These are phyloP conservation scores for Claviceps quebecensis DNA, from an alignment of 2,329 filamentous ascomycete species.

Conservation along the genomic window DNA sequence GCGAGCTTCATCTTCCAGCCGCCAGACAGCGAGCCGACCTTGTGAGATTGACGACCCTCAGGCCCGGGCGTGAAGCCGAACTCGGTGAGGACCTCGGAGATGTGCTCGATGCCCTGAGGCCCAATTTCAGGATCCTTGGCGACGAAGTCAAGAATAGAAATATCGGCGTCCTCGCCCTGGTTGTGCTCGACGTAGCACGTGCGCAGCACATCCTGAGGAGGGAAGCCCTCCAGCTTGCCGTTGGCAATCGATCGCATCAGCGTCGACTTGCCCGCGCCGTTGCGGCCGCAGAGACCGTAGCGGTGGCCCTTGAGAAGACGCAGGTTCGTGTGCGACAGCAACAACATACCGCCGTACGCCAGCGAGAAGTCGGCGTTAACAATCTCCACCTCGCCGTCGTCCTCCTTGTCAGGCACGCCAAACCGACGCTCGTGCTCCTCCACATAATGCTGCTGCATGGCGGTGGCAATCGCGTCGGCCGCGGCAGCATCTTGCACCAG, in stretches of 20 bases:
- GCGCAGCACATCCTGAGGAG: slow-evolving; percentile 76
- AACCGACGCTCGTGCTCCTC: slow-evolving; percentile 80
- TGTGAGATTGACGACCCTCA: slow-evolving; percentile 75
- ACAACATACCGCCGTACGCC: slow-evolving; percentile 92
- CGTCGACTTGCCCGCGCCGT: slow-evolving; percentile 97
- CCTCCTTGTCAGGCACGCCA: slow-evolving; percentile 70
- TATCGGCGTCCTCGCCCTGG: slow-evolving; percentile 92
- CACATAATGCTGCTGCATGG: slow-evolving; percentile 64
- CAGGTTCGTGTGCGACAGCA: slow-evolving; percentile 91
- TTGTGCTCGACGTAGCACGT: slow-evolving; percentile 99
- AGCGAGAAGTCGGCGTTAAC: slow-evolving; percentile 97
- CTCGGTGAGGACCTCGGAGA: slow-evolving; percentile 70
- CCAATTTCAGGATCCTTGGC: slow-evolving; percentile 78
- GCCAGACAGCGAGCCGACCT: slow-evolving; percentile 87
- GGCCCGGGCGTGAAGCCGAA: slow-evolving; percentile 89
- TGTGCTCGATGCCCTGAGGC: slow-evolving; percentile 63
- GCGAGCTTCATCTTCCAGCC: slow-evolving; percentile 99
- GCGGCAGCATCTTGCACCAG: slow-evolving; percentile 50
- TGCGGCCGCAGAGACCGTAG: slow-evolving; percentile 92
- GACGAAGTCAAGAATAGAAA: slow-evolving; percentile 89
- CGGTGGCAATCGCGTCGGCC: slow-evolving; percentile 50
- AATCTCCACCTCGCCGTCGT: slow-evolving; percentile 87
- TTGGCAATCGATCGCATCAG: slow-evolving; percentile 93
- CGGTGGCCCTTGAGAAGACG: slow-evolving; percentile 90
- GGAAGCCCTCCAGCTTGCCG: slow-evolving; percentile 95